Conservation (phyloP, 306 rosid species). For the Medicago truncatula region DNA sequence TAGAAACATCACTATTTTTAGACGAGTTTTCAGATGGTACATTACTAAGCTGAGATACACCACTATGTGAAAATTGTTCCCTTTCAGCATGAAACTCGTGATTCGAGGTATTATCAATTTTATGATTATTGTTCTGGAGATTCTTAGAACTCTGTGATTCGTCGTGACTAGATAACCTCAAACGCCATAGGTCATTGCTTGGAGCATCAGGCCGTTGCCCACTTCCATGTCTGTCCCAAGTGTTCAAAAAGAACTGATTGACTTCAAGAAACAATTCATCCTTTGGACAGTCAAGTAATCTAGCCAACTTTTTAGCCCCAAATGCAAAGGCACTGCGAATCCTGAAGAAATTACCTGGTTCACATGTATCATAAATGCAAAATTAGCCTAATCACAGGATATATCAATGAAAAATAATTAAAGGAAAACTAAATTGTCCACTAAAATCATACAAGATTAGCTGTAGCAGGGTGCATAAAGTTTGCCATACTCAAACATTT, state of each 20-base stretch:
- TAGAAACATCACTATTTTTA: slow-evolving; percentile 54
- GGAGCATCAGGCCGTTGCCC: slow-evolving; percentile 98
- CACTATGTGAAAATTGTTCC: slow-evolving; percentile 48
- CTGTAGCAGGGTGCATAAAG: slow-evolving; percentile 32
- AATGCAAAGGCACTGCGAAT: slow-evolving; percentile 98
- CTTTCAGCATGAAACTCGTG: slow-evolving; percentile 53
- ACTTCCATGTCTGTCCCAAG: slow-evolving; percentile 98
- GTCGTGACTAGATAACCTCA: slow-evolving; percentile 62
- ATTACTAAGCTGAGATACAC: slow-evolving; percentile 62
- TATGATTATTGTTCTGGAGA: slow-evolving; percentile 57
- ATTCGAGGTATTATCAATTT: slow-evolving; percentile 53
- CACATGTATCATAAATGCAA: slow-evolving; percentile 28
- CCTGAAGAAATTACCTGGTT: slow-evolving; percentile 95
- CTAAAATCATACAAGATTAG: slow-evolving; percentile 7
- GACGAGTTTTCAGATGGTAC: slow-evolving; percentile 53
- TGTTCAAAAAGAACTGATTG: slow-evolving; percentile 89
- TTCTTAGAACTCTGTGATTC: slow-evolving; percentile 60
- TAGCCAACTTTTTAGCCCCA: slow-evolving; percentile 89
- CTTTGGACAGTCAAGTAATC: slow-evolving; percentile 86
- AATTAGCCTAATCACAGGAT: slow-evolving; percentile 27
- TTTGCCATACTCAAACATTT: neutral
- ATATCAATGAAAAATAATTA: neutral
- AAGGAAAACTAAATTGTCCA: slow-evolving; percentile 10
- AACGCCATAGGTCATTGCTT: slow-evolving; percentile 56
- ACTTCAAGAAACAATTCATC: slow-evolving; percentile 77